Conservation (phyloP, 1,139 yeast genomes). For the Entelexis paramagnoliae region DNA sequence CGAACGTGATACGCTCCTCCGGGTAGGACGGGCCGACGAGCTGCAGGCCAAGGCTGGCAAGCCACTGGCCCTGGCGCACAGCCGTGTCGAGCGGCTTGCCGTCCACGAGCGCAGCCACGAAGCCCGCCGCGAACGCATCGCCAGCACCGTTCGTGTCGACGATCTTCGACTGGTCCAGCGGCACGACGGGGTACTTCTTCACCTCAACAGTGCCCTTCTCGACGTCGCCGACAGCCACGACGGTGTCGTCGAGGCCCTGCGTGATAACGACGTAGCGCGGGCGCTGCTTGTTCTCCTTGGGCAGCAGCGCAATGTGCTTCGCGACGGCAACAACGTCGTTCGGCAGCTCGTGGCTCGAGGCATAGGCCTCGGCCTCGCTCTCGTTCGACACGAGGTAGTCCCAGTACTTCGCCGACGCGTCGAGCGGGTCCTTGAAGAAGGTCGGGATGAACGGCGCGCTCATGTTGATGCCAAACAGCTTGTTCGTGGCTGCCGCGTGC, state of each 20-base stretch:
- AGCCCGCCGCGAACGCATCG: constrained; percentile 98
- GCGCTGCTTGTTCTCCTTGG: constrained; percentile 60
- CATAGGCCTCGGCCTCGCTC: constrained; percentile 92
- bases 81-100: constrained; percentile 51
- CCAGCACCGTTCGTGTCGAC: constrained; percentile 98
- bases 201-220: constrained; percentile 40
- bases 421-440: constrained; percentile 88
- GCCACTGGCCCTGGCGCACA: constrained; percentile 91
- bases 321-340: constrained; percentile 71
- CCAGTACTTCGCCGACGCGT: constrained; percentile 70
- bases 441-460: constrained; percentile 96
- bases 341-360: constrained; percentile 61
- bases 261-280: constrained; percentile 73
- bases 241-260: constrained; percentile 80
- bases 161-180: constrained; percentile 54
- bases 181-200: constrained; percentile 55
- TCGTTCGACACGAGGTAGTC: constrained; percentile 92
- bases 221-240: constrained; percentile 40
- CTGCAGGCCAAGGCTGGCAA: constrained; percentile 85
- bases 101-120: constrained; percentile 77
- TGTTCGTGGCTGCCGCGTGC: constrained; percentile 79
- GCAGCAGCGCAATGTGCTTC: constrained; percentile 64
- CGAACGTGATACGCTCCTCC: constrained; percentile 13
- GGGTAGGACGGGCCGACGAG: constrained; percentile 94
- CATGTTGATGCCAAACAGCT: constrained; percentile 74